Evolutionary conservation across 257 asterid species (phyloP).

Genomic region (Plantago major): DNA sequence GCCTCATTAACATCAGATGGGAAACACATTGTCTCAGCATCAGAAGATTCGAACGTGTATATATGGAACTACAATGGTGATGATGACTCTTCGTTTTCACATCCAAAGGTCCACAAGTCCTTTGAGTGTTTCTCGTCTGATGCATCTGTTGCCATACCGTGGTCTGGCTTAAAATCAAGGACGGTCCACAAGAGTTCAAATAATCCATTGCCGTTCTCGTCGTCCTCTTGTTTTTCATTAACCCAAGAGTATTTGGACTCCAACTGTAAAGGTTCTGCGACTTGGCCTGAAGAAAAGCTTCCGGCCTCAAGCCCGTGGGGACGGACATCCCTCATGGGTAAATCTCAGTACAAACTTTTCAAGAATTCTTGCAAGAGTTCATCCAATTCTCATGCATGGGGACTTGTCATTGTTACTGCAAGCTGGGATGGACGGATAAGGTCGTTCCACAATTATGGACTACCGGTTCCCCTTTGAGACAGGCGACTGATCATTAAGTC

Average conservation of each 20-base stretch:
- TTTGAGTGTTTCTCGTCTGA: conserved; percentile 63
- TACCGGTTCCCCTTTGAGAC: conserved; percentile 59
- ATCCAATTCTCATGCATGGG: conserved; percentile 66
- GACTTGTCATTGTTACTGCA: conserved; percentile 79
- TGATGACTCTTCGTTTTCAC: conserved; percentile 24
- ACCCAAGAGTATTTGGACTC: conserved; percentile 56
- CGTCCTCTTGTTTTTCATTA: conserved; percentile 48
- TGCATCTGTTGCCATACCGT: conserved; percentile 78
- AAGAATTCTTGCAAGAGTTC: conserved; percentile 64
- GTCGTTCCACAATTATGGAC: conserved; percentile 82
- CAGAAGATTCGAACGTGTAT: conserved; percentile 71
- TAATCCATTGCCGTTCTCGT: conserved; percentile 42
- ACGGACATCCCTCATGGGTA: conserved; percentile 38
- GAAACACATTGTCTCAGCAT: conserved; percentile 68
- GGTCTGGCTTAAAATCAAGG: conserved; percentile 60
- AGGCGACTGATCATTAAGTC: conserved; percentile 2
- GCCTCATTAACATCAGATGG: conserved; percentile 73
- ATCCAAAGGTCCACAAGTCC: conserved; percentile 42
- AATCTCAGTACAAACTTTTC: conserved; percentile 68
- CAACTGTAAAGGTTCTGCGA: conserved; percentile 66
- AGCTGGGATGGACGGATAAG: conserved; percentile 89
- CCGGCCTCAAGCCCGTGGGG: conserved; percentile 37
- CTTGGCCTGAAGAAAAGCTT: conserved; percentile 99
- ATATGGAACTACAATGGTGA: conserved; percentile 52
- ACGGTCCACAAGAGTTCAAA: conserved; percentile 20